Conservation (phyloP, 2,329 filamentous ascomycete genomes). For the Colletotrichum scovillei region DNA sequence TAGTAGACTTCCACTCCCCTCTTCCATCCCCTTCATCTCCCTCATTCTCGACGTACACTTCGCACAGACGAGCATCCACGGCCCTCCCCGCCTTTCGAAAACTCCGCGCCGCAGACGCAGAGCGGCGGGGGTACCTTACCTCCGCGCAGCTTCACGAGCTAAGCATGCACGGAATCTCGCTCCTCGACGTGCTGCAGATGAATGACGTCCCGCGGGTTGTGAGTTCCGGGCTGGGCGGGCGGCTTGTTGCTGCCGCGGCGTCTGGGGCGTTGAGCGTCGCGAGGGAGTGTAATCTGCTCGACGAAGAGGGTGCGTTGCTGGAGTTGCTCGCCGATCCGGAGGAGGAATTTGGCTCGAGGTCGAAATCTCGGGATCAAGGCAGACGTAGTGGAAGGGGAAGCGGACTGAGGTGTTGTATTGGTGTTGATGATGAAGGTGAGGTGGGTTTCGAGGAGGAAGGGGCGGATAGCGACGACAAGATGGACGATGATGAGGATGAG, state of each 20-base stretch:
- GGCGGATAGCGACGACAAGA: not conserved
- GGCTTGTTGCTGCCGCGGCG: constrained; percentile 13
- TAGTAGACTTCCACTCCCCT: constrained; percentile 7
- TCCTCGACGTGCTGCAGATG: constrained; percentile 17
- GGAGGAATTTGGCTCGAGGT: not conserved
- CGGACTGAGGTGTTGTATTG: constrained; percentile 9
- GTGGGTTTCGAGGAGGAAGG: no score
- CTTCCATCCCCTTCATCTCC: not conserved
- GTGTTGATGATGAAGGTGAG: not conserved
- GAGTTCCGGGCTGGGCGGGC: not conserved
- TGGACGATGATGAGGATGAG: no score
- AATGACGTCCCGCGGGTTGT: constrained; percentile 18
- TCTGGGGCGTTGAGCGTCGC: not conserved
- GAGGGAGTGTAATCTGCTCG: constrained; percentile 12
- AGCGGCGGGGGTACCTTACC: constrained; percentile 2
- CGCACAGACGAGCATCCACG: not conserved
- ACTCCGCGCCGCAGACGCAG: not conserved
- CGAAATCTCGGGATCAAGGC: not conserved
- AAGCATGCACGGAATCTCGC: not conserved
- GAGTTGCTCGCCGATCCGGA: constrained; percentile 1
- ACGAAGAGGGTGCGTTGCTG: constrained; percentile 11
- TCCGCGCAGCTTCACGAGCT: constrained; percentile 14
- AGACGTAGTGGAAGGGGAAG: not conserved
- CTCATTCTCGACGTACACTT: not conserved
- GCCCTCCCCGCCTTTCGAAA: constrained; percentile 27